Evolutionary conservation across 2,329 filamentous ascomycete species (phyloP), one percentile per base, ranked within the genome.

Genomic region (Diplodia seriata): DNA sequence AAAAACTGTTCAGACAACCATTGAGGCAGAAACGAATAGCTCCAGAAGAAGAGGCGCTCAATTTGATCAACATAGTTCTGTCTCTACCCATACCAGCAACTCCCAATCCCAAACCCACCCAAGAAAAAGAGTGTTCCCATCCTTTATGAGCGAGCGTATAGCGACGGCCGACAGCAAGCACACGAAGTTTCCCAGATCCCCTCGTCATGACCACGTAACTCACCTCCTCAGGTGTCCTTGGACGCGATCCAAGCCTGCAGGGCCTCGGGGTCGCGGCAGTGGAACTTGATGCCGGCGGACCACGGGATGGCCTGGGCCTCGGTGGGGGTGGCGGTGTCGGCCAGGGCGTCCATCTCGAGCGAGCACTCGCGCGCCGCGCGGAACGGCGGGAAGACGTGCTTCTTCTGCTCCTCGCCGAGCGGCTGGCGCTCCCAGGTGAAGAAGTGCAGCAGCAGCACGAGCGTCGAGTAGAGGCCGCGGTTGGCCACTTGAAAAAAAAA

Each of bases 381-480:
- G 61, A 71, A 71, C 20, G 69, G 69, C 85, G 71, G 68, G 53
- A 71, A 69, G 54, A 71, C 68, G 33, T 65, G 67, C 66, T 70
- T 71, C 70, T 64, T 72, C 64, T 71, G 59, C 56, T 70, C 64
- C 4, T 70, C 70, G 1, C 40, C 69, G 15, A 71, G 70, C 3
- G 70, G 70, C 40, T 71, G 70, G 15, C 70, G 70, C 55, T 71
- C 70, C 70, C 69, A 71, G 49, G 69, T 71, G 62, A 71, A 71
- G 61, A 71, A 71, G 49, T 71, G 69, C 61, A 71, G 54, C 29
- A 71, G 70, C 15, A 71, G 70, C 40, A 71, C 70, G 49, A 71
- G 69, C 11, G 68, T 67, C 40, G 70, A 71, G 63, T 71, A 71
- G 36, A 71, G 69, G 49, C 70, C 66, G 38, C 70, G 70, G 56